These are phyloP conservation scores for Orbilia blumenaviensis DNA, from an alignment of 2,329 filamentous ascomycete genomes.

Conservation along the genomic window DNA sequence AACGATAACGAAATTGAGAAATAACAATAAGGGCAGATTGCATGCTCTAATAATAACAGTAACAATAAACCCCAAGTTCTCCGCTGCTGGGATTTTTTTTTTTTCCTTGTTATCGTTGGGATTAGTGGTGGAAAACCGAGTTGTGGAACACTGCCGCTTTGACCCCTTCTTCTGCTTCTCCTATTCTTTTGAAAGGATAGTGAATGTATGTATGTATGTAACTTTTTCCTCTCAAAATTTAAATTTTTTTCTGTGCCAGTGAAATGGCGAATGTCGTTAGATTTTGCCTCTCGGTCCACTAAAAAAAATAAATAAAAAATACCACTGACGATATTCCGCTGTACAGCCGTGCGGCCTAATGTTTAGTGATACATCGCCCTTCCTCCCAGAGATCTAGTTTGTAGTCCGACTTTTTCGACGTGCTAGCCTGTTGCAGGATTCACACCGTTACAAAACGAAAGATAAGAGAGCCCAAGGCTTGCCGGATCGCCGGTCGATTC, in stretches of 20 bases:
- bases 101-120: conserved; percentile 15
- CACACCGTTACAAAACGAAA: conserved; percentile 46
- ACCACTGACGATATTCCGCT: conserved; percentile 32
- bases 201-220: too few relatives aligned
- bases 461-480: conserved; percentile 34
- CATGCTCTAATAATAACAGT: conserved; percentile 53
- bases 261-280: conserved; percentile 12
- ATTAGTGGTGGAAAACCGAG: conserved; percentile 50
- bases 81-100: conserved; percentile 1
- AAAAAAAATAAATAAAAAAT: too few relatives aligned
- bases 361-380: conserved; percentile 43
- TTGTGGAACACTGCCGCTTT: conserved; percentile 54
- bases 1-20: conserved; percentile 40
- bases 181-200: conserved; percentile 29
- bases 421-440: conserved; percentile 49
- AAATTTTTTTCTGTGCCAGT: conserved; percentile 1
- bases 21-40: conserved; percentile 43
- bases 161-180: conserved; percentile 41
- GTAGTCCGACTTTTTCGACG: conserved; percentile 17
- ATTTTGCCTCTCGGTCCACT: not conserved
- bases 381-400: conserved; percentile 18
- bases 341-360: conserved; percentile 7
- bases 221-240: conserved; percentile 2
- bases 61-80: not conserved
- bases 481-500: conserved; percentile 24